phyloP scores from a whole-genome alignment of 2,329 filamentous ascomycete genomes.

The Beauveria rudraprayagi region DNA sequence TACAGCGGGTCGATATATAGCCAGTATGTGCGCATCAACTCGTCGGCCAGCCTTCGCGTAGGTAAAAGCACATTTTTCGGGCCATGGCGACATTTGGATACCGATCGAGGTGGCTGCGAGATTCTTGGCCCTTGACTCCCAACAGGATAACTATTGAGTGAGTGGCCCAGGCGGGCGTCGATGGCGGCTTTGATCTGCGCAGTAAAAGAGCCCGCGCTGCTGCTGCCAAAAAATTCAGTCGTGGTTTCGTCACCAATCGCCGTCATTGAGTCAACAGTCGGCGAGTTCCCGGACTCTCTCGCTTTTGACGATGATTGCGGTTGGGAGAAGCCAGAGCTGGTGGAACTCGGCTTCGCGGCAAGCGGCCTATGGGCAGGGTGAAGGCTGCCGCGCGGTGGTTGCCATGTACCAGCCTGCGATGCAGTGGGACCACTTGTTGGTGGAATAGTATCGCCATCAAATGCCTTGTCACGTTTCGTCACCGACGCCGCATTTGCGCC shows the following conservation, averaged over 20 bases:
- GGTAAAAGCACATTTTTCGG: slow-evolving; percentile 33
- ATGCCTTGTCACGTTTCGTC: not conserved
- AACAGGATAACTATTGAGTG: not conserved
- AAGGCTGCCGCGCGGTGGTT: not conserved
- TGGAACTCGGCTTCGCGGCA: not conserved
- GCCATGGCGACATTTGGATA: slow-evolving; percentile 9
- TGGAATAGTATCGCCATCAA: not conserved
- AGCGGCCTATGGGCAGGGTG: slow-evolving; percentile 7
- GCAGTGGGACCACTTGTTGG: not conserved
- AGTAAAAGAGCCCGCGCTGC: slow-evolving; percentile 39
- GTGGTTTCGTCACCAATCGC: slow-evolving; percentile 31
- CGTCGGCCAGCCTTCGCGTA: slow-evolving; percentile 35
- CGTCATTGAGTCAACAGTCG: slow-evolving; percentile 37
- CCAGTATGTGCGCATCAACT: slow-evolving; percentile 38
- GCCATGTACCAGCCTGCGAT: not conserved
- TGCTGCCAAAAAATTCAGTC: slow-evolving; percentile 38
- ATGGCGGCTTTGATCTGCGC: slow-evolving; percentile 37
- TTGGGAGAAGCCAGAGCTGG: not conserved
- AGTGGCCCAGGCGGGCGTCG: slow-evolving; percentile 21
- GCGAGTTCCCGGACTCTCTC: slow-evolving; percentile 17
- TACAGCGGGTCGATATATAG: slow-evolving; percentile 37
- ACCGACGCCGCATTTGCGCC: not conserved
- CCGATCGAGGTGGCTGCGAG: not conserved
- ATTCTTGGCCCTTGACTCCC: not conserved
- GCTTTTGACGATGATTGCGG: not conserved